Base-by-base conservation (phyloP, 352 stramenopile genomes). In the Phytopythium kandeliae region DNA sequence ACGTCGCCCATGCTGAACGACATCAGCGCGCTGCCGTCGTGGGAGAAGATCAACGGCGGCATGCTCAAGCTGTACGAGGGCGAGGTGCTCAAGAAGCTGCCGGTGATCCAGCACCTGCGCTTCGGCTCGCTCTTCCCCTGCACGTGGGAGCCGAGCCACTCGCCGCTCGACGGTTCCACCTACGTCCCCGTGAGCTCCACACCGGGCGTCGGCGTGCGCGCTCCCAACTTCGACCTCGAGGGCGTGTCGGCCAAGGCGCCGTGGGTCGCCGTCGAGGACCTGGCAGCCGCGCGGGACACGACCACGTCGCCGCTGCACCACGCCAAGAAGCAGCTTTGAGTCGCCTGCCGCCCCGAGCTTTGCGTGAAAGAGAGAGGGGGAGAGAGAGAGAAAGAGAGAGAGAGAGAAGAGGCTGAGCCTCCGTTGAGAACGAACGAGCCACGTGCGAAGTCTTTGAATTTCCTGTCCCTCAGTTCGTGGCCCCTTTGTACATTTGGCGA, bases 21-120 rank as follows among this genome's bases (percentile, higher is more conserved):
- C 64, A 95, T 98, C 54, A 95, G 75, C 40, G 68, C 78, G 38
- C 55, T 97, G 48, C 70, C 84, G 45, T 81, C 85, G 12, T 98
- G 93, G 92, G 86, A 89, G 49, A 96, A 96, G 69, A 92, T 96
- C 51, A 96, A 96, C 49, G 71, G 79, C 52, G 82, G 82, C 15
- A 92, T 96, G 81, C 75, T 95, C 48, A 95, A 93, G 69, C 56
- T 95, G 44, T 97, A 95, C 62, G 83, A 94, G 50, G 95, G 95
- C 48, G 97, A 99, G 77, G 97, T 99, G 42, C 73, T 99, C 31
- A 95, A 97, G 59, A 99, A 99, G 63, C 74, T 98, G 42, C 94
- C 95, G 17, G 97, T 99, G 17, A 97, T 99, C 45, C 97, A 99
- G 75, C 97, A 99, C 65, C 86, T 99, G 57, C 75, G 98, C 31